phyloP scores from a whole-genome alignment of 2,329 filamentous ascomycete species.

The Cladosporium sp. region DNA sequence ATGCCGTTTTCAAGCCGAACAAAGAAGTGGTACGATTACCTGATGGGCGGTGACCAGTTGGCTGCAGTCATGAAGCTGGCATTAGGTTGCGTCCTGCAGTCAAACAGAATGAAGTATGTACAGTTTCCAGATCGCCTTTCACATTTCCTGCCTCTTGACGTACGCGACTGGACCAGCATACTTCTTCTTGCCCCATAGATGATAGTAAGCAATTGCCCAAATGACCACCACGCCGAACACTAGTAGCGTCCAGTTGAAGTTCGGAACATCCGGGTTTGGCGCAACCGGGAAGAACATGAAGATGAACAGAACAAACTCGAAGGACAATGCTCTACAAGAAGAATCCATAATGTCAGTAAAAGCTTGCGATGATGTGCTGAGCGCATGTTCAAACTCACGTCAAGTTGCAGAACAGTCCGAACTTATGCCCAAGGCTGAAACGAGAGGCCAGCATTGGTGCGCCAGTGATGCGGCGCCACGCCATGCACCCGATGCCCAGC shows the following conservation, averaged over 20 bases:
- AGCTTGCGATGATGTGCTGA: slow-evolving; percentile 15
- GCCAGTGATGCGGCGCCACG: slow-evolving; percentile 26
- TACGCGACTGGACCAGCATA: slow-evolving; percentile 13
- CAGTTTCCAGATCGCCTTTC: background rate
- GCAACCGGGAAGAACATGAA: slow-evolving; percentile 33
- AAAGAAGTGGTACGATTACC: too few species aligned
- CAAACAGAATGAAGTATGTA: too few species aligned
- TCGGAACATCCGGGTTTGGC: slow-evolving; percentile 29
- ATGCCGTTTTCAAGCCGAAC: too few species aligned
- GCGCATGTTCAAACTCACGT: slow-evolving; percentile 23
- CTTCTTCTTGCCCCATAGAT: slow-evolving; percentile 12
- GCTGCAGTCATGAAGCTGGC: too few species aligned
- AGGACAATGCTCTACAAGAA: slow-evolving; percentile 22
- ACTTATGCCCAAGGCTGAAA: slow-evolving; percentile 27
- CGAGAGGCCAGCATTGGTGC: slow-evolving; percentile 28
- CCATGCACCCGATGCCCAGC: slow-evolving; percentile 28
- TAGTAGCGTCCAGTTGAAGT: slow-evolving; percentile 36
- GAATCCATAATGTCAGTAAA: slow-evolving; percentile 21
- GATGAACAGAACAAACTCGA: slow-evolving; percentile 23
- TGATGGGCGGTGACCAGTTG: too few species aligned
- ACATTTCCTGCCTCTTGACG: slow-evolving; percentile 1
- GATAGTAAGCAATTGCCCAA: slow-evolving; percentile 10
- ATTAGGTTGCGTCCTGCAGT: too few species aligned
- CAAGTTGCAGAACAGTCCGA: slow-evolving; percentile 35
- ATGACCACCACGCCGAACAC: slow-evolving; percentile 23